Base-by-base conservation (phyloP, 2,329 filamentous ascomycete species). In the Helminthosporium solani region DNA sequence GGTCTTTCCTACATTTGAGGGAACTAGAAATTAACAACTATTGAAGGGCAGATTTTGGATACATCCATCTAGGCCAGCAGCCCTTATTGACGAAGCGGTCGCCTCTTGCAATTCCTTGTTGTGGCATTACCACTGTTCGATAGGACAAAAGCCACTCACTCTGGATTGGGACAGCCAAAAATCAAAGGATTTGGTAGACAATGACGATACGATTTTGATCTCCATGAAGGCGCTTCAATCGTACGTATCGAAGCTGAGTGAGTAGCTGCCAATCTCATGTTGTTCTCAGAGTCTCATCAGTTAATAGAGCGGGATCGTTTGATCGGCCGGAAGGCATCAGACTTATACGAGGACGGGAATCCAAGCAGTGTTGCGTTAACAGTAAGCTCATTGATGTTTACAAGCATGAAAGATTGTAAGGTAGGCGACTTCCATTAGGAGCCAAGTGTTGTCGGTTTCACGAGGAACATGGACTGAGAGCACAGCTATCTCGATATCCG, bases 101-200 rank as follows among this genome's bases (percentile, higher is more conserved):
- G 25, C 25, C 36, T 27, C 36, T 39, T 39, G 36, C 36, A 39
- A 39, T 20, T 39, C 36, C 11, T 15, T 39, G 3, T 20, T 39
- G 5, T 39, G 19, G 21, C 36, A 39, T 18, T 39, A 6, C 15
- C 36, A 18, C 36, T 39, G 21, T 18, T 12, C 16, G 16, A n/a
- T 12, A 20, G 36, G 36, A 20, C 15, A 25, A 25, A 39, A 23
- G 12, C 36, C 36, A 25, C 16, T 39, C 12, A n/a, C 9, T 6
- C 3, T 23, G 14, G 21, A 39, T 6, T 39, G 19, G 36, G 9
- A 12, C 36, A 7, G 23, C 11, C 36, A 39, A 20, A 15, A 27
- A 39, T 39, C 36, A 27, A 39, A 39, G 16, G 36, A 39, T 5
- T 7, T 39, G n/a, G 36, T 39, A 27, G 36, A n/a, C 4, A 39